Evolutionary conservation across 257 asterid species (phyloP).

Genomic region (Prunella vulgaris): DNA sequence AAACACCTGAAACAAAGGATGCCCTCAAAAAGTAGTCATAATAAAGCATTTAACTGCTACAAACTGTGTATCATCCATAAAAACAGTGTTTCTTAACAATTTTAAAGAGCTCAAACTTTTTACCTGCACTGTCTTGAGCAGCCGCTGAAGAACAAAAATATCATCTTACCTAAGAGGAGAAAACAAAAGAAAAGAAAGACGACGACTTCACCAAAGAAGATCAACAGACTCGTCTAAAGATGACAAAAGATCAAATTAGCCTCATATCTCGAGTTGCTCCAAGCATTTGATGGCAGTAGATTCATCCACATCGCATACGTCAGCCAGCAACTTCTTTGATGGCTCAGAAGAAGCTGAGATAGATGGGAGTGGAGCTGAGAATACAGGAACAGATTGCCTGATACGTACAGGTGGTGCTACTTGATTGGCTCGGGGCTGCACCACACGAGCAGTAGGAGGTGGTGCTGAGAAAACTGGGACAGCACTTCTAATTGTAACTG

Average conservation of each 20-base stretch:
- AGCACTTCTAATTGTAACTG: conserved; percentile 54
- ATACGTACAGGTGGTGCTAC: conserved; percentile 50
- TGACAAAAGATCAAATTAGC: neutral
- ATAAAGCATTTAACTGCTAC: too few species aligned
- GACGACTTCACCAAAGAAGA: neutral
- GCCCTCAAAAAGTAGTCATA: too few species aligned
- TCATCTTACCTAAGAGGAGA: neutral
- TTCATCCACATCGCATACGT: conserved; percentile 39
- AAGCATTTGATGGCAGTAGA: conserved; percentile 60
- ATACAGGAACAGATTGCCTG: conserved; percentile 58
- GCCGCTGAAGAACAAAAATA: too few species aligned
- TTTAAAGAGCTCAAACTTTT: neutral
- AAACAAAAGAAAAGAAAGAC: neutral
- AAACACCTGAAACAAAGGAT: too few species aligned
- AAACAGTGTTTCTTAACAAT: neutral
- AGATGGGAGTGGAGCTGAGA: too few species aligned
- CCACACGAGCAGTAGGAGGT: too few species aligned
- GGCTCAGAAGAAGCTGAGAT: conserved; percentile 27
- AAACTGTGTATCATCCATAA: conserved; percentile 10
- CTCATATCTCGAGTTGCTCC: conserved; percentile 70
- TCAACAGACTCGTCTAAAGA: neutral
- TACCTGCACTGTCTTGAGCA: conserved; percentile 14
- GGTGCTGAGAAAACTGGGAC: conserved; percentile 77
- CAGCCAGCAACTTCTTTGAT: conserved; percentile 23
- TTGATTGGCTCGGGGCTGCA: conserved; percentile 34